These are phyloP conservation scores for Zymoseptoria tritici DNA, from an alignment of 2,329 filamentous ascomycete genomes.

Conservation along the genomic window DNA sequence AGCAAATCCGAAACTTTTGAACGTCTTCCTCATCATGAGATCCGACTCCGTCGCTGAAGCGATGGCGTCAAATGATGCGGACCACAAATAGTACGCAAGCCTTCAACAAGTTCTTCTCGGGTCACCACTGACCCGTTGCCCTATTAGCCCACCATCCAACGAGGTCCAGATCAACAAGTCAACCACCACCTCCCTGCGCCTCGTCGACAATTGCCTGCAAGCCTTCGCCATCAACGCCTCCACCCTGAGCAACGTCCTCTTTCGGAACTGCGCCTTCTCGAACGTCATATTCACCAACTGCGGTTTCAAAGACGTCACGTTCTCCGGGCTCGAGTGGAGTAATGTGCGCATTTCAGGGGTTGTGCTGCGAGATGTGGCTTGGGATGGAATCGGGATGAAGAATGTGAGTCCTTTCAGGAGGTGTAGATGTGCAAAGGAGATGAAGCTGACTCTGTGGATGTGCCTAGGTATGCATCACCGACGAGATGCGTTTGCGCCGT, in stretches of 20 bases:
- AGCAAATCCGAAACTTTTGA: not conserved
- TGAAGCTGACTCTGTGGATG: not conserved
- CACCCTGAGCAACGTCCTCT: conserved; percentile 3
- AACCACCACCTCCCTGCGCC: conserved; percentile 2
- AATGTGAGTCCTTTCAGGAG: not conserved
- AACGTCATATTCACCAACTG: conserved; percentile 6
- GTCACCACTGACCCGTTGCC: not conserved
- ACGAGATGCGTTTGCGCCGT: not conserved
- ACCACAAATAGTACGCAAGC: not conserved
- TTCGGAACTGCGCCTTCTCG: conserved; percentile 4
- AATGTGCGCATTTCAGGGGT: conserved; percentile 3
- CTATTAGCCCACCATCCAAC: not conserved
- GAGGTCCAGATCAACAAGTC: not conserved
- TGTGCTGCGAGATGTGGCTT: conserved; percentile 2
- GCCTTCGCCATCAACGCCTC: conserved; percentile 3
- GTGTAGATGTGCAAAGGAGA: not conserved
- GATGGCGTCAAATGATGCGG: not conserved
- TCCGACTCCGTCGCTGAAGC: not conserved
- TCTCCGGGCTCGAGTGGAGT: conserved; percentile 4
- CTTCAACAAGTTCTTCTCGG: not conserved
- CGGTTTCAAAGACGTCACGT: conserved; percentile 8
- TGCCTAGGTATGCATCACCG: not conserved
- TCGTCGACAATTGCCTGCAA: conserved; percentile 4
- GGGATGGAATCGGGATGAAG: conserved; percentile 2
- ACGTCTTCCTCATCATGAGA: not conserved